Percentiles rank a stretch among this genome's conserved stretches.
Evolutionary conservation across 1,284 basidiomycete species (phyloP).

Genomic region (Lentinula novae-zelandiae): DNA sequence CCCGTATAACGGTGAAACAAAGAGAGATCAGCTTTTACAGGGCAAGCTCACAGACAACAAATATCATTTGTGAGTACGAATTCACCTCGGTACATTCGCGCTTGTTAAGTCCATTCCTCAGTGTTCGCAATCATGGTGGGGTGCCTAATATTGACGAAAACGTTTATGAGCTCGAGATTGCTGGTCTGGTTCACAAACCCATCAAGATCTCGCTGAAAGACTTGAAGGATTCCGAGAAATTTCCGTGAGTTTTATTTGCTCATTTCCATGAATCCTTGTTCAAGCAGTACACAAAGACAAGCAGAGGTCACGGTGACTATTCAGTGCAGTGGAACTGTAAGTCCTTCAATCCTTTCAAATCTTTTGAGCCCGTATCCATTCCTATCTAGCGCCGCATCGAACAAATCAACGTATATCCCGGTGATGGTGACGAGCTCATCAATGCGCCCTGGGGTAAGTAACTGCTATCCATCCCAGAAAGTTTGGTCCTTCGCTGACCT

Average conservation of each 20-base stretch:
- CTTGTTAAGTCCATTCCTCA: not conserved
- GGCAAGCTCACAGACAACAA: constrained; percentile 44
- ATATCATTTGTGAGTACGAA: constrained; percentile 42
- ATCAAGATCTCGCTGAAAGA: constrained; percentile 42
- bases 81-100: constrained; percentile 12
- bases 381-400: constrained; percentile 39
- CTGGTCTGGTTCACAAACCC: constrained; percentile 43
- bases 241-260: constrained; percentile 35
- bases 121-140: constrained; percentile 17
- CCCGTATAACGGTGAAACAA: constrained; percentile 51
- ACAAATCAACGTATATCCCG: constrained; percentile 51
- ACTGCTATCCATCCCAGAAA: not conserved
- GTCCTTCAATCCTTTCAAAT: not conserved
- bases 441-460: constrained; percentile 45
- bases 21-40: constrained; percentile 35
- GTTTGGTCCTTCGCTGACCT: not conserved
- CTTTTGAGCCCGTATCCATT: no score
- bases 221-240: constrained; percentile 40
- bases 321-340: constrained; percentile 47
- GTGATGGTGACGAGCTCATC: constrained; percentile 56
- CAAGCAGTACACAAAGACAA: constrained; percentile 30
- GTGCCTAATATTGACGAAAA: constrained; percentile 16
- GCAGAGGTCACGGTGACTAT: constrained; percentile 47
- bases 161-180: constrained; percentile 42
- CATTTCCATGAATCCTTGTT: not conserved